These are phyloP conservation scores for Colletotrichum liriopes DNA, from an alignment of 2,329 filamentous ascomycete species.

Conservation along the genomic window DNA sequence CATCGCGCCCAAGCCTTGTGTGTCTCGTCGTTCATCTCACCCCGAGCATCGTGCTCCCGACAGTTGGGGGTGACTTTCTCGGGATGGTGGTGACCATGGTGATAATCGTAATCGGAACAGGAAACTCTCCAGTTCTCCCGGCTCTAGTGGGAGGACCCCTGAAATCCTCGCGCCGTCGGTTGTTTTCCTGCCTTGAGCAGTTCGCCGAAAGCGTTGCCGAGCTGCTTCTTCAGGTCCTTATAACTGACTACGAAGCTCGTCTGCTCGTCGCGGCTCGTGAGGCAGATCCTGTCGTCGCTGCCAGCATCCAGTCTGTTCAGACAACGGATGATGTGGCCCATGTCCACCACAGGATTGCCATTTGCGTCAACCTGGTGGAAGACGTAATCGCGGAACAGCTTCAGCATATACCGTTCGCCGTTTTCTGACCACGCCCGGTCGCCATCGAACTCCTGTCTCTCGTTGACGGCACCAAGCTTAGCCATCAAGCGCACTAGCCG, in stretches of 20 bases:
- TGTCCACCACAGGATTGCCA: constrained; percentile 85
- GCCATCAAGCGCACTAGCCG: constrained; percentile 83
- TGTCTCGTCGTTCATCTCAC: not conserved
- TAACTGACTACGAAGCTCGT: constrained; percentile 91
- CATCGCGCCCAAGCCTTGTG: not conserved
- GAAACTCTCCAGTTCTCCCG: not conserved
- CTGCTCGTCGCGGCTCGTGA: constrained; percentile 92
- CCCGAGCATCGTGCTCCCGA: not conserved
- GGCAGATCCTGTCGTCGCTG: constrained; percentile 85
- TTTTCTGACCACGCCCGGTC: constrained; percentile 90
- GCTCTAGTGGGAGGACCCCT: constrained; percentile 45
- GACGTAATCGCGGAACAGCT: constrained; percentile 96
- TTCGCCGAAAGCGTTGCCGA: constrained; percentile 71
- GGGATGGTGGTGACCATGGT: not conserved
- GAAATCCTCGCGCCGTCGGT: constrained; percentile 51
- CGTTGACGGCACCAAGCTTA: constrained; percentile 91
- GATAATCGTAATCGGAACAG: constrained; percentile 2
- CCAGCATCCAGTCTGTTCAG: constrained; percentile 95
- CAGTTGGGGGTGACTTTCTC: not conserved
- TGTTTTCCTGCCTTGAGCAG: constrained; percentile 65
- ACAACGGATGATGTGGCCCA: constrained; percentile 89
- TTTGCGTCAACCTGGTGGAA: constrained; percentile 95
- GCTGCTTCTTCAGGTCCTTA: constrained; percentile 84
- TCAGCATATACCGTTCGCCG: constrained; percentile 91
- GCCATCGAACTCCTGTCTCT: constrained; percentile 87